A percentile compares a stretch with the other conserved stretches of the same genome.
phyloP scores from a whole-genome alignment of 2,329 filamentous ascomycete species.

The Aureobasidium subglaciale region DNA sequence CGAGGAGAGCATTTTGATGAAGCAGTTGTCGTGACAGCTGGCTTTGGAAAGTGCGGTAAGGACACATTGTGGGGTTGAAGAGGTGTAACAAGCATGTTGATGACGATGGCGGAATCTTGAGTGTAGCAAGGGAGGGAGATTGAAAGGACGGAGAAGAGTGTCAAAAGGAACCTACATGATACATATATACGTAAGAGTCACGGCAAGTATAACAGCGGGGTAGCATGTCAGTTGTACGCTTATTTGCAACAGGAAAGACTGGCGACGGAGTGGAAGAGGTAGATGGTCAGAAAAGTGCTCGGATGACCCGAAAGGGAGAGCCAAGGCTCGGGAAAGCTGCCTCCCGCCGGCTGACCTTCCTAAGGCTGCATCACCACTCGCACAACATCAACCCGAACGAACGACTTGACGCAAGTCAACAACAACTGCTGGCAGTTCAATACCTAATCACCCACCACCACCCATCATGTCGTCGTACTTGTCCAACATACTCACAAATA shows the following conservation, averaged over 20 bases:
- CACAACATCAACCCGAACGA: constrained; percentile 5
- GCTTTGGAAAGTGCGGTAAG: neutral
- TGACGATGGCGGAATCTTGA: too few relatives aligned
- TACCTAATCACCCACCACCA: neutral
- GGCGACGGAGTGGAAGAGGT: neutral
- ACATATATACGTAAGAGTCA: neutral
- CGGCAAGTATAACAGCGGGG: constrained; percentile 2
- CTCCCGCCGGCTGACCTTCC: constrained; percentile 1
- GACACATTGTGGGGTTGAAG: neutral
- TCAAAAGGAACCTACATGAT: neutral
- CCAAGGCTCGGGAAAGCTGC: constrained; percentile 10
- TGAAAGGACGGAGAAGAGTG: neutral
- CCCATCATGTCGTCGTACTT: constrained; percentile 70
- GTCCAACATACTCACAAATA: constrained; percentile 58
- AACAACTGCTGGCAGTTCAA: neutral
- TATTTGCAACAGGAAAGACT: neutral
- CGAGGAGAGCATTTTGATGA: constrained; percentile 16
- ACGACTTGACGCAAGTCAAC: neutral
- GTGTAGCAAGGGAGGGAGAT: neutral
- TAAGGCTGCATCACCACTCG: neutral
- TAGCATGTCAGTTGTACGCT: neutral
- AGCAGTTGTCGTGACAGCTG: neutral
- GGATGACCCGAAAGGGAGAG: constrained; percentile 1
- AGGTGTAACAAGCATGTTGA: constrained; percentile 10
- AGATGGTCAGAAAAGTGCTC: neutral